Evolutionary conservation across 352 stramenopile species (phyloP).

Genomic region (Phytophthora foliorum): DNA sequence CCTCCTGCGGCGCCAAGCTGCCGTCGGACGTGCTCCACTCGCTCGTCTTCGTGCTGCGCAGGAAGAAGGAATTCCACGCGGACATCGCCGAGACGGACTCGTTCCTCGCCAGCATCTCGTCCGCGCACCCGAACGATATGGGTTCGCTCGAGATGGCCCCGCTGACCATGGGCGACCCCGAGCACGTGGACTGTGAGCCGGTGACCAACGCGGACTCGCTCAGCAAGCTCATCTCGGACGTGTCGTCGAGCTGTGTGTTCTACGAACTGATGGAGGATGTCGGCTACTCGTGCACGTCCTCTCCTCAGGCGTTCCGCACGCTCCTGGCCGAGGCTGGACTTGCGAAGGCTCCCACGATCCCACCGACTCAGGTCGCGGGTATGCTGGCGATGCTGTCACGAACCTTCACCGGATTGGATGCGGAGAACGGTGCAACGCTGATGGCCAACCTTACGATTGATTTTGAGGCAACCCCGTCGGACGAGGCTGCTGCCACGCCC

Average conservation of each 20-base stretch:
- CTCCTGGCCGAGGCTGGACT: conserved; percentile 87
- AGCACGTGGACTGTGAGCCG: conserved; percentile 85
- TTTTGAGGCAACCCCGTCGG: conserved; percentile 58
- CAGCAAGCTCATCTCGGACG: conserved; percentile 82
- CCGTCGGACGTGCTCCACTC: conserved; percentile 85
- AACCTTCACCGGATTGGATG: conserved; percentile 77
- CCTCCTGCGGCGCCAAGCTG: conserved; percentile 83
- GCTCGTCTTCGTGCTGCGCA: conserved; percentile 84
- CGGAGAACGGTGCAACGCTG: conserved; percentile 75
- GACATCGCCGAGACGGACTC: conserved; percentile 86
- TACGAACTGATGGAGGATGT: conserved; percentile 94
- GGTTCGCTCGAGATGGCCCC: conserved; percentile 86
- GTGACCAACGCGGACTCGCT: conserved; percentile 70
- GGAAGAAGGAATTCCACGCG: conserved; percentile 80
- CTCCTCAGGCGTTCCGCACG: conserved; percentile 80
- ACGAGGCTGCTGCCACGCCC: conserved; percentile 36
- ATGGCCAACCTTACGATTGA: conserved; percentile 87
- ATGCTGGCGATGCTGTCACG: conserved; percentile 91
- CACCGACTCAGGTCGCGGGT: conserved; percentile 86
- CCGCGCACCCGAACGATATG: conserved; percentile 90
- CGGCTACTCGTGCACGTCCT: conserved; percentile 87
- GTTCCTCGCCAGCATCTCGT: conserved; percentile 87
- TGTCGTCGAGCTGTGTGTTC: conserved; percentile 85
- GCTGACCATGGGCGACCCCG: conserved; percentile 87
- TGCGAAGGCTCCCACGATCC: conserved; percentile 82